phyloP scores from a whole-genome alignment of 1,284 basidiomycete species.

The Athelia sp. region DNA sequence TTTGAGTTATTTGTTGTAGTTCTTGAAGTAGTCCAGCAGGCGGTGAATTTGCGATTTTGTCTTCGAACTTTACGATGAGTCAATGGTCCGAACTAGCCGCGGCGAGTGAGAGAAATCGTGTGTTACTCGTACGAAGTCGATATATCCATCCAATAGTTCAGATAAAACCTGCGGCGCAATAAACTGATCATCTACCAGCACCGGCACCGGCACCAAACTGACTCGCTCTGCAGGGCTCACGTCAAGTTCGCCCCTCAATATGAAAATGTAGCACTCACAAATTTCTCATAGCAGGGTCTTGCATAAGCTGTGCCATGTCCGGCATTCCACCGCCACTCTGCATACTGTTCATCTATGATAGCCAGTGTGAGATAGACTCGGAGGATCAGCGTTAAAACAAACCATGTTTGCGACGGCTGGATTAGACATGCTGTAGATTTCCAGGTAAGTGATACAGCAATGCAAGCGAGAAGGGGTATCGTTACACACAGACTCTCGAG shows the following conservation, averaged over 20 bases:
- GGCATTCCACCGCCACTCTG: slow-evolving; percentile 75
- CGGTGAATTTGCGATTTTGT: too few species aligned
- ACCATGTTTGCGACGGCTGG: slow-evolving; percentile 77
- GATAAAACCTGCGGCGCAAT: neutral
- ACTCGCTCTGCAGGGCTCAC: slow-evolving; percentile 34
- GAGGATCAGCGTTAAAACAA: slow-evolving; percentile 1
- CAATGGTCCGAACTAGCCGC: too few species aligned
- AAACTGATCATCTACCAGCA: neutral
- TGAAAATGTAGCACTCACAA: slow-evolving; percentile 35
- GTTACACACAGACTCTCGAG: slow-evolving; percentile 57
- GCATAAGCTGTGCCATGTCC: slow-evolving; percentile 73
- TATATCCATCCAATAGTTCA: neutral
- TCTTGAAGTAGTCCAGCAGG: too few species aligned
- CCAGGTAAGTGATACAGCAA: neutral
- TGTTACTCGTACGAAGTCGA: neutral
- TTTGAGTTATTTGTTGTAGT: too few species aligned
- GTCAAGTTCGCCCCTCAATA: neutral
- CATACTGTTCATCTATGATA: slow-evolving; percentile 64
- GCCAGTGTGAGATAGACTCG: slow-evolving; percentile 3
- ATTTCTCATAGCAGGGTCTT: slow-evolving; percentile 60
- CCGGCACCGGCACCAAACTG: slow-evolving; percentile 39
- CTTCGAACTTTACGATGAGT: too few species aligned
- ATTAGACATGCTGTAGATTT: slow-evolving; percentile 62
- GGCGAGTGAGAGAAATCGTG: too few species aligned
- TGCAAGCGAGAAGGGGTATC: neutral